phyloP scores from a whole-genome alignment of 495 filamentous ascomycete species.

The Penicillium psychrofluorescens region DNA sequence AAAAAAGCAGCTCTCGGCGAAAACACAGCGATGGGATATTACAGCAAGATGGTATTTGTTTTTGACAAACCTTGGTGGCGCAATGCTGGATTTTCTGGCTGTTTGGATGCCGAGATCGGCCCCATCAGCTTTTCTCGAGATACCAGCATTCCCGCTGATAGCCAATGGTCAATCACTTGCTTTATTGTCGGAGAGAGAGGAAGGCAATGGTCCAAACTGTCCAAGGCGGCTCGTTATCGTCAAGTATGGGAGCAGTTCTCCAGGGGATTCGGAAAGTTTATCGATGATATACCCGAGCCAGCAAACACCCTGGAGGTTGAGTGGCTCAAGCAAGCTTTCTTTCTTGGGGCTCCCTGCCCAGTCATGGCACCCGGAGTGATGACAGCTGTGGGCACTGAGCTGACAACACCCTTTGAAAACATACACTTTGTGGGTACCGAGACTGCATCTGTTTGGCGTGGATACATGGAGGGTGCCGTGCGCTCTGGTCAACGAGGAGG shows the following conservation, averaged over 20 bases:
- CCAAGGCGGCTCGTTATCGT: constrained; percentile 6
- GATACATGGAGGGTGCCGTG: constrained; percentile 46
- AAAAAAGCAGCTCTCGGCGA: constrained; percentile 10
- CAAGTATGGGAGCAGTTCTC: constrained; percentile 5
- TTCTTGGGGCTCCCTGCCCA: constrained; percentile 9
- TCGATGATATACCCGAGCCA: constrained; percentile 1
- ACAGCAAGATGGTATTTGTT: constrained; percentile 28
- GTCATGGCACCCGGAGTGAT: constrained; percentile 17
- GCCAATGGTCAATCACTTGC: constrained; percentile 31
- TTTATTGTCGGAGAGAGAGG: constrained; percentile 26
- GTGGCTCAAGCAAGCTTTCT: constrained; percentile 22
- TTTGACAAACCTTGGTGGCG: constrained; percentile 38
- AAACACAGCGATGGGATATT: constrained; percentile 23
- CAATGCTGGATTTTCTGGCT: constrained; percentile 17
- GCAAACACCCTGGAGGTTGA: constrained; percentile 16
- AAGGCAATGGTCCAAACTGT: constrained; percentile 17
- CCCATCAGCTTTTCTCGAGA: constrained; percentile 30
- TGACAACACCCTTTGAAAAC: constrained; percentile 19
- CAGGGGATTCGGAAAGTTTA: constrained; percentile 1
- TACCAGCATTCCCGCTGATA: constrained; percentile 19
- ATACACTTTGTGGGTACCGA: constrained; percentile 46
- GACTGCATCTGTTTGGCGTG: constrained; percentile 34
- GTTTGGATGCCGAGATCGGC: constrained; percentile 17
- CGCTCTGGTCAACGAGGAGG: constrained; percentile 28
- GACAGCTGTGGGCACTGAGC: constrained; percentile 10